Conservation (phyloP, 2,329 filamentous ascomycete genomes). For the Fusarium sp. region DNA sequence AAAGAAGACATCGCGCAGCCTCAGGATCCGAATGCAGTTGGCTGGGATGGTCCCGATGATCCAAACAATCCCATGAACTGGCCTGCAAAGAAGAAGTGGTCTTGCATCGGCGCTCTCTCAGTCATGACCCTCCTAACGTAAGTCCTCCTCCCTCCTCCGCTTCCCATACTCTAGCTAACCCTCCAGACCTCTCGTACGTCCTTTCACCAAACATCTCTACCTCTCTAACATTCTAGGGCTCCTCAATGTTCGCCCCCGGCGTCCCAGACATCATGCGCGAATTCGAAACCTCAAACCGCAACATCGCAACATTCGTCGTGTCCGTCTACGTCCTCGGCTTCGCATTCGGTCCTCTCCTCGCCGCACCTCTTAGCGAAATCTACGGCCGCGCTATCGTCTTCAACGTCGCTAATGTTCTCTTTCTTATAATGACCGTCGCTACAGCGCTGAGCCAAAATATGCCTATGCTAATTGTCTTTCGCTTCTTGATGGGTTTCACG, state of each 20-base stretch:
- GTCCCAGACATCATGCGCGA: conserved; percentile 61
- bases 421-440: conserved; percentile 62
- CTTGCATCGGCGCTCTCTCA: conserved; percentile 51
- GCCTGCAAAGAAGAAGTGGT: conserved; percentile 60
- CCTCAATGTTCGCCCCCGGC: conserved; percentile 49
- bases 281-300: conserved; percentile 53
- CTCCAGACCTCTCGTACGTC: conserved; percentile 41
- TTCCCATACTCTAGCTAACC: conserved; percentile 2
- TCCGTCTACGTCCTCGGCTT: conserved; percentile 63
- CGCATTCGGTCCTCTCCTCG: conserved; percentile 70
- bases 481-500: conserved; percentile 71
- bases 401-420: conserved; percentile 60
- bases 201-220: no score
- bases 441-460: conserved; percentile 68
- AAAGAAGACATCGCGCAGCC: neutral
- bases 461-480: conserved; percentile 70
- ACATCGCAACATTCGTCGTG: conserved; percentile 58
- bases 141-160: conserved; percentile 4
- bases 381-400: conserved; percentile 63
- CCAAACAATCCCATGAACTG: conserved; percentile 74
- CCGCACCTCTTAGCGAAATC: conserved; percentile 72
- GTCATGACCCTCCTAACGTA: conserved; percentile 46
- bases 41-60: conserved; percentile 54
- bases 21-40: conserved; percentile 39
- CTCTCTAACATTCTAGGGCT: conserved; percentile 36